Evolutionary conservation across 2,329 filamentous ascomycete species (phyloP).

Genomic region (Aspergillus fructus): DNA sequence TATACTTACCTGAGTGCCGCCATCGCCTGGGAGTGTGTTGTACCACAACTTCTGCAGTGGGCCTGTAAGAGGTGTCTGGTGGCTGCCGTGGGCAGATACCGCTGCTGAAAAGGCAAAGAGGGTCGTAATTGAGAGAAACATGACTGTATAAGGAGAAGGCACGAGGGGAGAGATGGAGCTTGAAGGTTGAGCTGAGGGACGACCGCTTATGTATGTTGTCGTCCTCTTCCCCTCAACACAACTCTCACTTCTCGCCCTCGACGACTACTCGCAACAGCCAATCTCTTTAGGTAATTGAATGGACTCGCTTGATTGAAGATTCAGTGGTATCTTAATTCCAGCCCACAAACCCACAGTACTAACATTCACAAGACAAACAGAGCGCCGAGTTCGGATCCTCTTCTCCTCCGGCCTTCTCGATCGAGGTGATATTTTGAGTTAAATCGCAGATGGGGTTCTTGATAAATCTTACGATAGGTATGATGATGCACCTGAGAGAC

Average conservation of each 20-base stretch:
- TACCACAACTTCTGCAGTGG: conserved; percentile 79
- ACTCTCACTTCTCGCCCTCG: background rate
- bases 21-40: conserved; percentile 77
- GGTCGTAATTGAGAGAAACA: conserved; percentile 20
- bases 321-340: background rate
- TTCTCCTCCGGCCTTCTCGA: conserved; percentile 14
- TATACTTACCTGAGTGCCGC: conserved; percentile 69
- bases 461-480: background rate
- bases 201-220: conserved; percentile 2
- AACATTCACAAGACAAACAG: background rate
- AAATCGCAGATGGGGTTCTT: background rate
- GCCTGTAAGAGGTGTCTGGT: conserved; percentile 63
- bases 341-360: background rate
- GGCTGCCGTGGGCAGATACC: conserved; percentile 59
- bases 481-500: background rate
- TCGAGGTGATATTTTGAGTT: conserved; percentile 3
- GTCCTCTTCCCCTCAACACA: background rate
- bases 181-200: background rate
- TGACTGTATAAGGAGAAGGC: conserved; percentile 4
- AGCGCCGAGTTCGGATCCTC: background rate
- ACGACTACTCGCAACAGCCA: background rate
- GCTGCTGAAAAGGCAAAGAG: conserved; percentile 47
- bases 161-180: background rate
- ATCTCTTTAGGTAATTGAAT: background rate
- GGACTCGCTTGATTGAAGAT: background rate